Evolutionary conservation across 306 rosid species (phyloP).

Genomic region (Prunus armeniaca): DNA sequence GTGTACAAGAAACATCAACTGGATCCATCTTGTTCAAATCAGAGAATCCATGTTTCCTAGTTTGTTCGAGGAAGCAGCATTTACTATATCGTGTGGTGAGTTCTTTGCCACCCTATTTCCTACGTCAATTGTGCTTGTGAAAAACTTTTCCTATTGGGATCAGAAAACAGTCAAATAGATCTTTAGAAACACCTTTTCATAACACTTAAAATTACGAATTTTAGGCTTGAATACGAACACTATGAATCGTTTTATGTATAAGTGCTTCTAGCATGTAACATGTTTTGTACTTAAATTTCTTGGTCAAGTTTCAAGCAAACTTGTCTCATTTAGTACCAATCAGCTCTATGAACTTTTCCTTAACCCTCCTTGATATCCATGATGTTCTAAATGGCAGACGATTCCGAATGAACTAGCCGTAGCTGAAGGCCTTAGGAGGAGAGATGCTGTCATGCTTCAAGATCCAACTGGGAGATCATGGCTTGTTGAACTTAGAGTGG

Average conservation of each 20-base stretch:
- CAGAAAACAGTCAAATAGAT: background rate
- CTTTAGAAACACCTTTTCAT: background rate
- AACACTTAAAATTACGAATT: background rate
- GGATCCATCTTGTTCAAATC: background rate
- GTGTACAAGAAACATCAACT: background rate
- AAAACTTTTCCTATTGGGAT: no score
- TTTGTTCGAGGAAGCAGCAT: background rate
- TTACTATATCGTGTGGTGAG: background rate
- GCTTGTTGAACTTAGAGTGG: background rate
- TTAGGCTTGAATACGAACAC: background rate
- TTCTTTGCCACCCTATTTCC: background rate
- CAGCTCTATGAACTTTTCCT: no score
- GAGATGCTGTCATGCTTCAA: background rate
- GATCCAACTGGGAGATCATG: slow-evolving; percentile 10
- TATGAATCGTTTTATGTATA: background rate
- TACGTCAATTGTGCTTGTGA: background rate
- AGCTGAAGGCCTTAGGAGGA: background rate
- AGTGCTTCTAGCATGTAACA: background rate
- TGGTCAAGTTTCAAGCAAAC: background rate
- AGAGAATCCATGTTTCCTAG: background rate
- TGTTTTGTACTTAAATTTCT: background rate
- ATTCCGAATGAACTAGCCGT: background rate
- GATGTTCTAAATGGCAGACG: background rate
- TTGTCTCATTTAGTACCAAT: background rate
- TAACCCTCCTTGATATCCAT: background rate